Evolutionary conservation across 208 protist species (phyloP).

Genomic region (Crithidia thermophila): DNA sequence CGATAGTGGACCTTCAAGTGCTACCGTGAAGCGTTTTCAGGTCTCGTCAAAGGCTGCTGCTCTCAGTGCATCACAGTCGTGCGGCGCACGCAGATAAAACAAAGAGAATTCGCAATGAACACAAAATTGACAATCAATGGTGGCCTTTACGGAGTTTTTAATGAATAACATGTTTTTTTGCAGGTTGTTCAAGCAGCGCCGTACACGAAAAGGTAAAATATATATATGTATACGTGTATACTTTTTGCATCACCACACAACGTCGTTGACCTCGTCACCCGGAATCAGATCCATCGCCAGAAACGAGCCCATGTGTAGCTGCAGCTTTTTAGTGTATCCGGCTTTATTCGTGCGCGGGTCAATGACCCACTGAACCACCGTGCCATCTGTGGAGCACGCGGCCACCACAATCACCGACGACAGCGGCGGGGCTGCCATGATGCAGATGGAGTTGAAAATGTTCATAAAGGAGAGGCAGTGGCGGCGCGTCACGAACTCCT

Average conservation of each 20-base stretch:
- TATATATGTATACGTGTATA: too few relatives aligned
- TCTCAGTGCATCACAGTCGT: too few relatives aligned
- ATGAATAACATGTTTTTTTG: too few relatives aligned
- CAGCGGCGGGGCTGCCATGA: conserved; percentile 60
- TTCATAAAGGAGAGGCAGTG: conserved; percentile 88
- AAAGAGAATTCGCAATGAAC: too few relatives aligned
- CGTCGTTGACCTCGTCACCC: conserved; percentile 16
- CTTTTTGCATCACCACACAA: conserved; percentile 16
- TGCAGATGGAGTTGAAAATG: conserved; percentile 76
- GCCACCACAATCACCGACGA: conserved; percentile 76
- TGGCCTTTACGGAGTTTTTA: too few relatives aligned
- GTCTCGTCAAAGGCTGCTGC: too few relatives aligned
- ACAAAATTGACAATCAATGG: too few relatives aligned
- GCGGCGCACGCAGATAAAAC: too few relatives aligned
- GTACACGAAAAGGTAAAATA: too few relatives aligned
- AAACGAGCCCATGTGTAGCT: conserved; percentile 78
- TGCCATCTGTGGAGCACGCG: conserved; percentile 82
- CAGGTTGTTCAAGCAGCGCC: too few relatives aligned
- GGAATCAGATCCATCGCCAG: conserved; percentile 64
- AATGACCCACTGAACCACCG: conserved; percentile 79
- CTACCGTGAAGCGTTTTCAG: too few relatives aligned
- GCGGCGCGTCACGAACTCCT: conserved; percentile 60
- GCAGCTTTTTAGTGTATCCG: conserved; percentile 72
- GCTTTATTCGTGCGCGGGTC: conserved; percentile 53
- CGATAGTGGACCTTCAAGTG: too few relatives aligned